phyloP scores from a whole-genome alignment of 177 flowering plant genomes.

The Telopea speciosissima region DNA sequence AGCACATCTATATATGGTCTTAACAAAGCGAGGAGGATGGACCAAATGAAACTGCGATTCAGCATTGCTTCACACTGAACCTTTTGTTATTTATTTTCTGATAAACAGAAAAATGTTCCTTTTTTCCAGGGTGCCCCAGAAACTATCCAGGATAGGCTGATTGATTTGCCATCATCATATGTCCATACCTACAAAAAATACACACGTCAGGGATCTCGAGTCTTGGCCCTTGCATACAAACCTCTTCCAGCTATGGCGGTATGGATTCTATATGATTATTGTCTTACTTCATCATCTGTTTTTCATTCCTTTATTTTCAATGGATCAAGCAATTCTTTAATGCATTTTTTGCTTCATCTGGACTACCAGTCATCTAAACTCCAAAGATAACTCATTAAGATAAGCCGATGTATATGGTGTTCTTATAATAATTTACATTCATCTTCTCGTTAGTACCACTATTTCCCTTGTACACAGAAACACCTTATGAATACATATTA shows the following conservation, averaged over 20 bases:
- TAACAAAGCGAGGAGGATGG: no score
- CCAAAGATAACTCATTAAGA: neutral
- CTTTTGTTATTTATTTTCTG: neutral
- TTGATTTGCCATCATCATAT: conserved; percentile 67
- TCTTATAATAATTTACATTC: no score
- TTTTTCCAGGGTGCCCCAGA: conserved; percentile 92
- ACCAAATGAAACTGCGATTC: neutral
- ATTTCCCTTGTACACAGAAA: no score
- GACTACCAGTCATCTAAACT: neutral
- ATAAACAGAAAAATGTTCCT: neutral
- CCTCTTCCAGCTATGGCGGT: conserved; percentile 90
- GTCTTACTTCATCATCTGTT: neutral
- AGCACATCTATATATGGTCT: no score
- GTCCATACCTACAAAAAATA: conserved; percentile 79
- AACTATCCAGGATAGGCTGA: conserved; percentile 76
- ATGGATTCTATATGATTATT: conserved; percentile 18
- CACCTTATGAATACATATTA: no score
- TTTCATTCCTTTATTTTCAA: neutral
- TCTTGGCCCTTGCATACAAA: conserved; percentile 92
- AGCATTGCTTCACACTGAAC: neutral
- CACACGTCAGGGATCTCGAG: conserved; percentile 97
- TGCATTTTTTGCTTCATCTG: neutral
- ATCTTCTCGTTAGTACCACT: no score
- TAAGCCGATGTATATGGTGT: no score
- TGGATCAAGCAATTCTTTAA: neutral